These are phyloP conservation scores for Yamadazyma oceani DNA, from an alignment of 1,139 yeast genomes.

Conservation along the genomic window DNA sequence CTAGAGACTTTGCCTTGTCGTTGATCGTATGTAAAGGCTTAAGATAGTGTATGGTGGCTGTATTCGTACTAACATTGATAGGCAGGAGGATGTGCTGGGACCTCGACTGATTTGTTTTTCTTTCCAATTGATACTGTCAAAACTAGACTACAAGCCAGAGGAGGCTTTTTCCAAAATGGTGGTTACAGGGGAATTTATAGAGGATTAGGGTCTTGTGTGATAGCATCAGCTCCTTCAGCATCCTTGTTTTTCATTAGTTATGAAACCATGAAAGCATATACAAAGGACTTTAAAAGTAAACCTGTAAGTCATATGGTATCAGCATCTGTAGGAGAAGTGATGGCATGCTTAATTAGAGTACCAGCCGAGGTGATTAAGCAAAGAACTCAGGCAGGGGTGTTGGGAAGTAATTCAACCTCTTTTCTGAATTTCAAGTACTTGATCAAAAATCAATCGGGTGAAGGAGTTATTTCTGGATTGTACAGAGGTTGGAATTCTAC, in stretches of 20 bases:
- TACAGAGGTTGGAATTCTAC: constrained; percentile 95
- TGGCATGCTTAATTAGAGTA: constrained; percentile 91
- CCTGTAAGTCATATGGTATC: constrained; percentile 74
- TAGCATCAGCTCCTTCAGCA: constrained; percentile 95
- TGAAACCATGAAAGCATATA: constrained; percentile 64
- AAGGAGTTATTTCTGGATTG: constrained; percentile 73
- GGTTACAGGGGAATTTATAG: constrained; percentile 89
- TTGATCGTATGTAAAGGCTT: constrained; percentile 15
- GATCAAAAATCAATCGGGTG: constrained; percentile 61
- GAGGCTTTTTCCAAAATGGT: constrained; percentile 90
- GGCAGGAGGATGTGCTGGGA: constrained; percentile 97
- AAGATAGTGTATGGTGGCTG: neutral
- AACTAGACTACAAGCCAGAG: constrained; percentile 91
- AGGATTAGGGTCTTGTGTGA: constrained; percentile 90
- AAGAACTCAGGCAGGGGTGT: constrained; percentile 73
- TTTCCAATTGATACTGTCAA: constrained; percentile 96
- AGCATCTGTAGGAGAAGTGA: constrained; percentile 87
- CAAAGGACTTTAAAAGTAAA: constrained; percentile 34
- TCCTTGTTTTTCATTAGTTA: constrained; percentile 87
- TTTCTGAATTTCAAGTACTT: constrained; percentile 65
- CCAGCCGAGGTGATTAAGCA: constrained; percentile 98
- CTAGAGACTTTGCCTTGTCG: constrained; percentile 3
- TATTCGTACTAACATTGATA: constrained; percentile 24
- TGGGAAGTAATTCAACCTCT: constrained; percentile 53
- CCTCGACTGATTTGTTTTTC: constrained; percentile 89